phyloP scores from a whole-genome alignment of 257 asterid species.

The Ehretia macrophylla region DNA sequence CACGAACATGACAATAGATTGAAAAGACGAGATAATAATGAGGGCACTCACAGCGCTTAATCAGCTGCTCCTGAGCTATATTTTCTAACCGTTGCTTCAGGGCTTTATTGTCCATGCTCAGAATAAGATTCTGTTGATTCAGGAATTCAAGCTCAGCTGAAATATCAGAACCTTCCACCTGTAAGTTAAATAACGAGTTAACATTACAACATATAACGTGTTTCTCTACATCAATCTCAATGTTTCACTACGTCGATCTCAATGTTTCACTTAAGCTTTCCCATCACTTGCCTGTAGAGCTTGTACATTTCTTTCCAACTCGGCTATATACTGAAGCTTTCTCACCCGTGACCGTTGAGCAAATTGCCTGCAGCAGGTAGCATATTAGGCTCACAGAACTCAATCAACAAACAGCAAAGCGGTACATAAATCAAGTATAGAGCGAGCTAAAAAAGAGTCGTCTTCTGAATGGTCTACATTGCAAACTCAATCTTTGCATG shows the following conservation, averaged over 20 bases:
- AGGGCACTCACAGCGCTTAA: constrained; percentile 59
- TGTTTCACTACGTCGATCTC: neutral
- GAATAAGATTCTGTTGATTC: constrained; percentile 79
- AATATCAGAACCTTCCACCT: constrained; percentile 86
- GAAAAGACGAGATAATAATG: neutral
- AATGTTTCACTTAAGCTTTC: constrained; percentile 10
- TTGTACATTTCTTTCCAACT: constrained; percentile 87
- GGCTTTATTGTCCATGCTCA: constrained; percentile 89
- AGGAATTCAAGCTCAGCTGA: constrained; percentile 90
- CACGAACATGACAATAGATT: constrained; percentile 6
- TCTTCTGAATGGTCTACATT: no score
- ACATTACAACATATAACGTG: no score
- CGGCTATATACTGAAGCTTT: constrained; percentile 93
- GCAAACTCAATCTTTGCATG: no score
- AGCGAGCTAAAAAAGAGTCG: no score
- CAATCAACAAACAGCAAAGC: neutral
- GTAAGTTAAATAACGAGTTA: constrained; percentile 19
- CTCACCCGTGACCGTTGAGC: constrained; percentile 98
- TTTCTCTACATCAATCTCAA: no score
- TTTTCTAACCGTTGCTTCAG: constrained; percentile 82
- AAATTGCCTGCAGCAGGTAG: constrained; percentile 62
- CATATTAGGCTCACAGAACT: neutral
- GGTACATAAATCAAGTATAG: no score
- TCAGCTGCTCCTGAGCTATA: constrained; percentile 82
- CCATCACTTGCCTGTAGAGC: constrained; percentile 72